phyloP scores from a whole-genome alignment of 768 basidiomycete species.

The Clitopilus hobsonii region DNA sequence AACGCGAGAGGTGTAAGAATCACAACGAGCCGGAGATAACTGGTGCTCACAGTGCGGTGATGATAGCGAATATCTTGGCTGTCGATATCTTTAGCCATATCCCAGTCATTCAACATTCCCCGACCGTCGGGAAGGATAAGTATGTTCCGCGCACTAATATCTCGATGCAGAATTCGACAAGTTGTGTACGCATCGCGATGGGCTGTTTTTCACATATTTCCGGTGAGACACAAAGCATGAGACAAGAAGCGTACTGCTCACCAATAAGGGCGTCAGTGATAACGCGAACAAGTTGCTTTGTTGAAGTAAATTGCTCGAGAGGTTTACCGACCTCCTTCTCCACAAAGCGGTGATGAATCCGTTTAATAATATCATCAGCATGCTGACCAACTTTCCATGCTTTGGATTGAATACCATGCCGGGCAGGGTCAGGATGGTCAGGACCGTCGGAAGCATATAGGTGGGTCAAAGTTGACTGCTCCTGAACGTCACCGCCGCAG shows the following conservation, averaged over 20 bases:
- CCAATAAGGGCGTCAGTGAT: not conserved
- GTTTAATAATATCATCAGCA: not conserved
- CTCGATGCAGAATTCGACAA: not conserved
- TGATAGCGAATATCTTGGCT: too few relatives aligned
- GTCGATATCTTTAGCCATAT: too few relatives aligned
- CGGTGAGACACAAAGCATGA: not conserved
- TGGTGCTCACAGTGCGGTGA: too few relatives aligned
- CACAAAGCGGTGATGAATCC: not conserved
- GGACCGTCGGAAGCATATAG: not conserved
- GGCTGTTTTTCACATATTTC: not conserved
- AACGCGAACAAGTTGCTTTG: not conserved
- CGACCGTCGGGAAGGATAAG: not conserved
- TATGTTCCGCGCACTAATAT: not conserved
- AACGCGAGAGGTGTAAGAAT: not conserved
- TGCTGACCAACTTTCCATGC: not conserved
- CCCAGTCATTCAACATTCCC: not conserved
- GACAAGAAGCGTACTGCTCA: not conserved
- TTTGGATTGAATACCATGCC: too few relatives aligned
- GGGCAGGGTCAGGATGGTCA: not conserved
- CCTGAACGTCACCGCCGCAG: not conserved
- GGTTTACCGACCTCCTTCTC: not conserved
- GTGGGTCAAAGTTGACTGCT: not conserved
- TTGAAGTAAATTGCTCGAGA: not conserved
- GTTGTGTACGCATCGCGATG: not conserved
- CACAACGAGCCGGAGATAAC: too few relatives aligned